Evolutionary conservation across 345 rosid species (phyloP), one percentile per base, ranked within the genome.

Genomic region (Kernera saxatilis): DNA sequence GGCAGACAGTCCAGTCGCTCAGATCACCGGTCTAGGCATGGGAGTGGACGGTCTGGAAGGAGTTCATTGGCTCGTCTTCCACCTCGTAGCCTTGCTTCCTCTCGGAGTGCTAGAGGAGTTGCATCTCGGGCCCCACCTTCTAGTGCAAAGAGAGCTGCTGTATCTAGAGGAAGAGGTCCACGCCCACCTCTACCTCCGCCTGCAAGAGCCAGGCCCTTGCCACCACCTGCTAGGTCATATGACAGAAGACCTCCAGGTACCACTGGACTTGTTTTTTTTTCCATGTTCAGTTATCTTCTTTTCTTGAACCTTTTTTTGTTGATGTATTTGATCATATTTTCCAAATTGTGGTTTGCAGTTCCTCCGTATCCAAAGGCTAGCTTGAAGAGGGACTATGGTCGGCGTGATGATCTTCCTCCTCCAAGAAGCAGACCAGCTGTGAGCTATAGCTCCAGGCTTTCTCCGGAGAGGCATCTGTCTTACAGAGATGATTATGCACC

Each of bases 221-320:
- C 89, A 29, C 70, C 86, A 23, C 91, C 88, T 69, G 48, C 88
- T 40, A 84, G 98, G 79, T 84, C 93, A 39, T 94, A 89, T 79
- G 90, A 89, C 50, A 84, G 98, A 75, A 89, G 96, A 72, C 85
- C 88, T 26, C 88, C 96, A 51, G 89, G 99, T 94, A 84, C 58
- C 50, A 54, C 66, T 57, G 44, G 64, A 29, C 33, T 43, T 33
- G n/a, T 8, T 36, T 7, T 57, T 46, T 46, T 56, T 12, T 44
- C 48, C 44, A 26, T 43, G 64, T 36, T 59, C 5, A 65, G 13
- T 37, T 36, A 14, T 37, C n/a, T 21, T 57, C 41, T 19, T 33
- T 8, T 54, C 29, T 37, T 45, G 33, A 26, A 43, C 40, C 11
- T 25, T 3, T 21, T 26, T 15, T 65, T 40, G 53, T 43, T 33